Evolutionary conservation across 1,284 basidiomycete genomes (phyloP).

Genomic region (Phellopilus nigrolimitatus): DNA sequence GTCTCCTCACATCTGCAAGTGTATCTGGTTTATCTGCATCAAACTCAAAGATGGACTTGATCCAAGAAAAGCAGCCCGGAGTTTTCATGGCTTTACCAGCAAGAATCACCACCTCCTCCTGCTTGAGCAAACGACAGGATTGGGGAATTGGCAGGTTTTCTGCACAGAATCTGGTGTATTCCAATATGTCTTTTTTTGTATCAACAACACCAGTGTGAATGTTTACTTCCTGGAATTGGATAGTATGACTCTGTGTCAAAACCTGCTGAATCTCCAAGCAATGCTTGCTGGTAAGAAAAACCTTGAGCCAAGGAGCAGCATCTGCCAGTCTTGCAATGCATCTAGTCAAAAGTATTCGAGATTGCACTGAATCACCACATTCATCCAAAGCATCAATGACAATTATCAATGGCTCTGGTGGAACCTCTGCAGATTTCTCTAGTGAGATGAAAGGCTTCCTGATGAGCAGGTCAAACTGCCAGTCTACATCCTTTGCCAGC

Average conservation of each 20-base stretch:
- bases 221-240: neutral
- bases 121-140: neutral
- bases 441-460: neutral
- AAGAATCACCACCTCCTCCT: neutral
- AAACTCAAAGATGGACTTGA: neutral
- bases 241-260: neutral
- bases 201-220: neutral
- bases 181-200: neutral
- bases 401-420: slow-evolving; percentile 1
- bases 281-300: slow-evolving; percentile 1
- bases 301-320: slow-evolving; percentile 5
- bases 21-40: too few relatives aligned
- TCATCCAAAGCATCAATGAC: slow-evolving; percentile 12
- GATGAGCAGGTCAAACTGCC: neutral
- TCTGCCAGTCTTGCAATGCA: neutral
- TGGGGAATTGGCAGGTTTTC: neutral
- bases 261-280: neutral
- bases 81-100: neutral
- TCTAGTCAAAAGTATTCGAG: neutral
- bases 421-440: neutral
- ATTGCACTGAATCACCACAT: neutral
- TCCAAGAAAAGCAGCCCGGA: neutral
- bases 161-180: neutral
- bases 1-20: too few relatives aligned
- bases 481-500: neutral